Evolutionary conservation across 176 grass and related monocot species (phyloP).

Genomic region (sorghum (Sorghum bicolor)): Sorghum_bicolor_NCBIv3 NC_012879.2:3239001-3239500

Average conservation of each 20-base stretch:
- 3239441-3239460: neutral
- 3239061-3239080: constrained; percentile 4
- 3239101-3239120: neutral
- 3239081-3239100: constrained; percentile 6
- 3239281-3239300: neutral
- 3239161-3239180: neutral
- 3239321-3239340: neutral
- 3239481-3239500: neutral
- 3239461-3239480: neutral
- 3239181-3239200: constrained; percentile 76
- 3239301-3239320: neutral
- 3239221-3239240: constrained; percentile 79
- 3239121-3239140: neutral
- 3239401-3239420: neutral
- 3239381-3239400: neutral
- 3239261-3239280: neutral
- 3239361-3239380: neutral
- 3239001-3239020: constrained; percentile 95
- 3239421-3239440: neutral
- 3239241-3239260: constrained; percentile 6
- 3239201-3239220: constrained; percentile 91
- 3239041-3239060: constrained; percentile 50
- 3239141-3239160: neutral
- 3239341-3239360: neutral
- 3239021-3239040: constrained; percentile 83